A percentile compares a stretch with the other conserved stretches of the same genome.
phyloP scores from a whole-genome alignment of 2,329 filamentous ascomycete genomes.

The Cladosporium sp. region DNA sequence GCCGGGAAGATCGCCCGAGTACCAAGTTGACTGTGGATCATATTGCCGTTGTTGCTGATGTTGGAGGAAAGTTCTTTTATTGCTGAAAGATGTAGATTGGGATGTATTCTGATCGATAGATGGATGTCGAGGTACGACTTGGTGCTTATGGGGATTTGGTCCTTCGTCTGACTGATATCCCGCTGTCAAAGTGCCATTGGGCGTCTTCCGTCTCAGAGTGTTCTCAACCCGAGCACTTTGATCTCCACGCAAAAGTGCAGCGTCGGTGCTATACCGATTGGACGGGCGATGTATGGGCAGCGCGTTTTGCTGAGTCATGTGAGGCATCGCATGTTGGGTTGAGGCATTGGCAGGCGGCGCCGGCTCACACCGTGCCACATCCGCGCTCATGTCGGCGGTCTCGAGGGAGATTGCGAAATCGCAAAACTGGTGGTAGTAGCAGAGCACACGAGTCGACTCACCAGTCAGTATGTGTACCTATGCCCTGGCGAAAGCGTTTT shows the following conservation, averaged over 20 bases:
- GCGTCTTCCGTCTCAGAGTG: constrained; percentile 86
- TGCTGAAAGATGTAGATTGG: constrained; percentile 23
- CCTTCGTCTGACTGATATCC: constrained; percentile 72
- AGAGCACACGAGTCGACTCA: constrained; percentile 29
- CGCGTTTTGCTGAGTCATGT: constrained; percentile 33
- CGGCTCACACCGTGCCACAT: constrained; percentile 27
- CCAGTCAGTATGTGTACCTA: constrained; percentile 36
- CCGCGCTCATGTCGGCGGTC: constrained; percentile 33
- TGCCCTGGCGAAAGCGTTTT: constrained; percentile 38
- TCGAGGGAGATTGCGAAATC: constrained; percentile 9
- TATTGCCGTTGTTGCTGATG: constrained; percentile 35
- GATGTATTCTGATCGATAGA: constrained; percentile 39
- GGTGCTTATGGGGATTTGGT: constrained; percentile 65
- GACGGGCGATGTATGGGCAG: constrained; percentile 33
- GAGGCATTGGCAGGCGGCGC: constrained; percentile 18
- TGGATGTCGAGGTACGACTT: constrained; percentile 65
- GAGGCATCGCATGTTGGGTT: constrained; percentile 29
- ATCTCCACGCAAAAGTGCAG: constrained; percentile 26
- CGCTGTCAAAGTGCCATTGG: constrained; percentile 86
- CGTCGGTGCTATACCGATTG: constrained; percentile 22
- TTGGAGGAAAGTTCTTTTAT: constrained; percentile 33
- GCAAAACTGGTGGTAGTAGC: constrained; percentile 20
- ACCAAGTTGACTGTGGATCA: constrained; percentile 12
- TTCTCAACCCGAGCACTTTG: constrained; percentile 57
- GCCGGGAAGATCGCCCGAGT: not conserved